phyloP scores from a whole-genome alignment of 108 stramenopile genomes.

The Nitzschia sp. region DNA sequence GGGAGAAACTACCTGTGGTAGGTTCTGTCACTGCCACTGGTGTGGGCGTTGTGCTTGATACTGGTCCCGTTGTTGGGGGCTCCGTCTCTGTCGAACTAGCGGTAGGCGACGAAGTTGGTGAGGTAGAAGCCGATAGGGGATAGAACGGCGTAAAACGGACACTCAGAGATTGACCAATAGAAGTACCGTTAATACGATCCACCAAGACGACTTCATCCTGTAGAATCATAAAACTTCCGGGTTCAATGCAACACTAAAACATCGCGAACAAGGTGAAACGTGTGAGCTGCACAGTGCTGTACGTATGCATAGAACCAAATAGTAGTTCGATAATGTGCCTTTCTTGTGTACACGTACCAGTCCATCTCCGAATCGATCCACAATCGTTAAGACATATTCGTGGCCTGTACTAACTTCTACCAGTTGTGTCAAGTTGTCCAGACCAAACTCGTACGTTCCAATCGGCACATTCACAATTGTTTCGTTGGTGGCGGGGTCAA shows the following conservation, averaged over 20 bases:
- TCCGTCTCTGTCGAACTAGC: too few relatives aligned
- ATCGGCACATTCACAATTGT: background rate
- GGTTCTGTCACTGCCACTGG: too few relatives aligned
- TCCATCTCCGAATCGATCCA: background rate
- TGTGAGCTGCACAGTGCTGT: too few relatives aligned
- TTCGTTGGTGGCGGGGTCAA: background rate
- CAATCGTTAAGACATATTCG: background rate
- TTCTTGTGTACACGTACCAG: background rate
- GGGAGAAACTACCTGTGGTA: background rate
- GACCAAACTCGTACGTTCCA: background rate
- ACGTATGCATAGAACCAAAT: background rate
- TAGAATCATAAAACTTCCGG: background rate
- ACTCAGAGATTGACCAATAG: background rate
- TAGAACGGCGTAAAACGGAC: background rate
- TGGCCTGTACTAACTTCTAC: background rate
- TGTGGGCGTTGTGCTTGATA: too few relatives aligned
- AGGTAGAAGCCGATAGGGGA: background rate
- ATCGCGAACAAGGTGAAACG: too few relatives aligned
- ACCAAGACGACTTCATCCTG: background rate
- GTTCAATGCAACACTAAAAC: background rate
- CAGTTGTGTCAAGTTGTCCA: background rate
- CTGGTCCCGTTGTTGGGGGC: too few relatives aligned
- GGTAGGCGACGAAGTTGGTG: too few relatives aligned
- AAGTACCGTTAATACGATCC: background rate
- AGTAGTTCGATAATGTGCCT: background rate